Conservation (phyloP, 805 yeast genomes). For the Lipomyces oligophaga region DNA sequence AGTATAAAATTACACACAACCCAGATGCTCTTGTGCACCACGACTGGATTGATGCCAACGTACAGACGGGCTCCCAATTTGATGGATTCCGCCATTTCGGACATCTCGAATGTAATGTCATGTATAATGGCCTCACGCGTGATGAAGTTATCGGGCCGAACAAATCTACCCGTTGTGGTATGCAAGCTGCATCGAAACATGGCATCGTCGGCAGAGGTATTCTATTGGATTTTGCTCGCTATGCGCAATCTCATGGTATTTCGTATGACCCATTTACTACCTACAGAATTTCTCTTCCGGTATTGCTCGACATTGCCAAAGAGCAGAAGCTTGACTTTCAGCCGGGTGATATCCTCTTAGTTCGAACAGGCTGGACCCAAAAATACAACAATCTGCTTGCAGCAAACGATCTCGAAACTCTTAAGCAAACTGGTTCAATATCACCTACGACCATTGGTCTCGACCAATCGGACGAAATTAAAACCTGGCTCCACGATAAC, state of each 20-base stretch:
- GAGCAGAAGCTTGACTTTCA: conserved; percentile 32
- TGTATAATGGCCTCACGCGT: conserved; percentile 31
- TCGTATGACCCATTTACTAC: conserved; percentile 33
- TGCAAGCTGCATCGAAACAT: conserved; percentile 27
- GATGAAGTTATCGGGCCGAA: conserved; percentile 28
- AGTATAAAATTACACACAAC: conserved; percentile 12
- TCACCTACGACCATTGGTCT: conserved; percentile 31
- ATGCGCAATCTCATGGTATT: conserved; percentile 34
- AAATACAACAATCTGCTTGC: conserved; percentile 31
- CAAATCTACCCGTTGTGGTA: conserved; percentile 25
- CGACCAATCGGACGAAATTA: conserved; percentile 33
- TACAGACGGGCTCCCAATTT: conserved; percentile 36
- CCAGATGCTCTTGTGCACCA: conserved; percentile 28
- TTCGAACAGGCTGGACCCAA: conserved; percentile 36
- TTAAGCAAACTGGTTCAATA: conserved; percentile 11
- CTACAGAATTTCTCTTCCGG: conserved; percentile 32
- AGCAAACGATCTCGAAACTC: conserved; percentile 10
- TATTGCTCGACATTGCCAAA: conserved; percentile 31
- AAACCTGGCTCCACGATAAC: conserved; percentile 33
- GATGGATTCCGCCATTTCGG: conserved; percentile 36
- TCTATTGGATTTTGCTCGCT: conserved; percentile 36
- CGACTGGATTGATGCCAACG: conserved; percentile 33
- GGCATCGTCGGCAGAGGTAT: conserved; percentile 40
- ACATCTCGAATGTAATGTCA: conserved; percentile 28
- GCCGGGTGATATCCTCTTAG: conserved; percentile 37